Base-by-base conservation (phyloP, 2,329 filamentous ascomycete genomes). In the Diaporthe sp. region DNA sequence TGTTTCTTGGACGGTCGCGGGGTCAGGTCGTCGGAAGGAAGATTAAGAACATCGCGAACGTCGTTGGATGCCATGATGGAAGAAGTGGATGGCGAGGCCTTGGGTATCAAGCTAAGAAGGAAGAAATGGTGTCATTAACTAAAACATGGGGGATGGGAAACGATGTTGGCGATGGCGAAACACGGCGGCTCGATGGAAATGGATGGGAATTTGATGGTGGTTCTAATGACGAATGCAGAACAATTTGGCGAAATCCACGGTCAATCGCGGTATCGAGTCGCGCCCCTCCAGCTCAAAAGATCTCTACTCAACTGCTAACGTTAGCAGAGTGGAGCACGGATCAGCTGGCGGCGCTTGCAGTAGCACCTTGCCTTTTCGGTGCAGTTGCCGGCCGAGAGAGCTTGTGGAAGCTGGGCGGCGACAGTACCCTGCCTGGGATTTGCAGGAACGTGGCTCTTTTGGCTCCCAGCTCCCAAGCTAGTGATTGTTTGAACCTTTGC, bases 31-130 rank as follows among this genome's bases (percentile, higher is more conserved):
- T 92, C 92, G 78, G 91, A 86, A 67, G 93, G 92, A 82, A 97
- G 88, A 83, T 96, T 95, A 81, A 97, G 91, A 82, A 97, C 94
- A 83, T 97, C 95, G 86, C 94, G 95, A 79, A 97, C 91, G 88
- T 97, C 95, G 83, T 92, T 90, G 77, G 93, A 93, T 76, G 92
- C 89, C 92, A 94, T 94, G 77, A 80, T 87, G 77, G 75, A 75
- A 35, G 76, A 45, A n/a, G n/a, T 40, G 13, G 60, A 45, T 76
- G 22, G 47, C 52, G 73, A 54, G 40, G 33, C 40, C 52, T 35
- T 55, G 55, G 68, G 30, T 25, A 67, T 67, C 45, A 52, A 50
- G 22, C 45, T 50, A 22, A 17, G n/a, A 25, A 15, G 22, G 22
- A 45, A 60, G 50, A 19, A 9, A n/a, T 25, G 33, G 19, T 28